These are phyloP conservation scores for Trichoderma guizhouense DNA, from an alignment of 2,329 filamentous ascomycete species.

Conservation along the genomic window DNA sequence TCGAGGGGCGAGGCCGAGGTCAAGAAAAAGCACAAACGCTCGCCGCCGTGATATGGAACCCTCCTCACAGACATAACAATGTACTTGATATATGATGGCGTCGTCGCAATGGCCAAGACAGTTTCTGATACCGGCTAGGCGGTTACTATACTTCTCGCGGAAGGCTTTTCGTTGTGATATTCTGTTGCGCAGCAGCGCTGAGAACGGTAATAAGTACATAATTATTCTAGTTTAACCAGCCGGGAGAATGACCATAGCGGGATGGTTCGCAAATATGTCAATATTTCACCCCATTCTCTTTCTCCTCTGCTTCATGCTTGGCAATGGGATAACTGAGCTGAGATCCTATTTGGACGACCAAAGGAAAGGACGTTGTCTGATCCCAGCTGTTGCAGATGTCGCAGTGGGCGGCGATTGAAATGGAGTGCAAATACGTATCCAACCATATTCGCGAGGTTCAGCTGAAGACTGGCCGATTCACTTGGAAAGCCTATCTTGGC, in stretches of 20 bases:
- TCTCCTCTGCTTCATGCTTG: background rate
- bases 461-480: background rate
- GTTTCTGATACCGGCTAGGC: background rate
- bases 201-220: background rate
- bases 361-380: background rate
- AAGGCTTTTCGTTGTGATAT: background rate
- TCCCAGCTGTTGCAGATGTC: background rate
- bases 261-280: background rate
- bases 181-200: too few species aligned
- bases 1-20: background rate
- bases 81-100: background rate
- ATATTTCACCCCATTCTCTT: background rate
- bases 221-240: background rate
- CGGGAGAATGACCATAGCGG: background rate
- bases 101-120: background rate
- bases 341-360: background rate
- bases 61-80: background rate
- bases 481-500: background rate
- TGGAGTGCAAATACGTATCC: background rate
- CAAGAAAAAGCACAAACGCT: background rate
- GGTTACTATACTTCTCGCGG: background rate
- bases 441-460: background rate
- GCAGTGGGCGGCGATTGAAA: background rate
- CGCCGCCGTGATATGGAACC: background rate
- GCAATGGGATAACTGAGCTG: background rate